These are phyloP conservation scores for Petunia hybrid DNA, from an alignment of 305 asterid genomes.

Conservation along the genomic window DNA sequence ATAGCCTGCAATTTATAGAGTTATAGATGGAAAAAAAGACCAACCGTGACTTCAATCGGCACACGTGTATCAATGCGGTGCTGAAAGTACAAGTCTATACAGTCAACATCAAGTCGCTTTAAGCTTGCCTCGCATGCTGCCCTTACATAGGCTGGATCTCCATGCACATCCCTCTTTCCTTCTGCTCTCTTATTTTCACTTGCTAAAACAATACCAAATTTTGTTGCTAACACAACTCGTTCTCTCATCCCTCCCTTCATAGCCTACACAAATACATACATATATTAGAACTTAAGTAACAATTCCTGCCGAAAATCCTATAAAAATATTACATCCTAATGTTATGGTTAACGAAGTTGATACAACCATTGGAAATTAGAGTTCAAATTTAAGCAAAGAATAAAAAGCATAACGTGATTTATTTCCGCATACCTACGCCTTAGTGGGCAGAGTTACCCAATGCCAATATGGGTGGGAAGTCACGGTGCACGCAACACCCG, in stretches of 20 bases:
- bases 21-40: conserved; percentile 24
- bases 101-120: conserved; percentile 62
- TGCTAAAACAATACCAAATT: conserved; percentile 45
- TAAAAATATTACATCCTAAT: background rate
- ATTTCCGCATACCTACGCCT: too few relatives aligned
- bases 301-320: background rate
- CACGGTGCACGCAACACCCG: too few relatives aligned
- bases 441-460: too few relatives aligned
- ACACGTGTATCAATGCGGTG: conserved; percentile 60
- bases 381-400: too few relatives aligned
- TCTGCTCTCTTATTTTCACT: conserved; percentile 44
- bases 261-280: conserved; percentile 47
- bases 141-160: conserved; percentile 65
- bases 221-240: conserved; percentile 60
- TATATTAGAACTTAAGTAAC: background rate
- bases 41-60: conserved; percentile 76
- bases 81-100: conserved; percentile 55
- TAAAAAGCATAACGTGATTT: too few relatives aligned
- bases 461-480: too few relatives aligned
- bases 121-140: conserved; percentile 62
- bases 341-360: too few relatives aligned
- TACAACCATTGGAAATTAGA: too few relatives aligned
- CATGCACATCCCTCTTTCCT: conserved; percentile 47
- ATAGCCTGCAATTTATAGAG: background rate
- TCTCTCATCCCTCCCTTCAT: conserved; percentile 60